Evolutionary conservation across 257 asterid genomes (phyloP).

Genomic region (Penstemon barbatus): DNA sequence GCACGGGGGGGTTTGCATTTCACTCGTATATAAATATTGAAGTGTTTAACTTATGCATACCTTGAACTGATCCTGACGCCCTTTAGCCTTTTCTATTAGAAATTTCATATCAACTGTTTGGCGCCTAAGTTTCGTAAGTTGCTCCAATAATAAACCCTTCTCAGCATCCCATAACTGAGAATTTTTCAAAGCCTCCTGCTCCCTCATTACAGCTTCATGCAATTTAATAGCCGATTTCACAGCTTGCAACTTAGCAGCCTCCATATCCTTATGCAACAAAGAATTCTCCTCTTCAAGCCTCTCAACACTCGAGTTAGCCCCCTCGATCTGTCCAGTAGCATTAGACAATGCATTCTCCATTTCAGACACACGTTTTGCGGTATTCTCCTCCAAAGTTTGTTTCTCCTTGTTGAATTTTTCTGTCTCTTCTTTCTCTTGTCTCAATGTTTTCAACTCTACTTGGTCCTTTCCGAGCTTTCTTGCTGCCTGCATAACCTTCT

Average conservation of each 20-base stretch:
- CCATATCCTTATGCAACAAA: slow-evolving; percentile 41
- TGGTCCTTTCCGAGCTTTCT: slow-evolving; percentile 58
- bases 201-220: slow-evolving; percentile 49
- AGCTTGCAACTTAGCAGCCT: slow-evolving; percentile 43
- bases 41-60: slow-evolving; percentile 37
- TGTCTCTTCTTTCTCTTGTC: slow-evolving; percentile 62
- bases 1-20: no score
- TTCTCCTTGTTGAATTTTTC: slow-evolving; percentile 57
- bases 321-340: slow-evolving; percentile 46
- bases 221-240: slow-evolving; percentile 30
- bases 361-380: slow-evolving; percentile 57
- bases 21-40: neutral
- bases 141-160: slow-evolving; percentile 46
- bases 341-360: slow-evolving; percentile 62
- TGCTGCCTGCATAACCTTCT: slow-evolving; percentile 78
- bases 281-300: slow-evolving; percentile 52
- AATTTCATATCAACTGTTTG: slow-evolving; percentile 27
- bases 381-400: slow-evolving; percentile 59
- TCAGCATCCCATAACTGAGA: slow-evolving; percentile 42
- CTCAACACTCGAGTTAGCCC: slow-evolving; percentile 36
- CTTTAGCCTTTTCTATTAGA: slow-evolving; percentile 46
- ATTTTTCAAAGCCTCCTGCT: slow-evolving; percentile 56
- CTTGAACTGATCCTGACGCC: slow-evolving; percentile 55
- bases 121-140: slow-evolving; percentile 37
- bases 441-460: slow-evolving; percentile 65